These are phyloP conservation scores for Ceratobasidium sp. DNA, from an alignment of 1,284 basidiomycete genomes.

Conservation along the genomic window DNA sequence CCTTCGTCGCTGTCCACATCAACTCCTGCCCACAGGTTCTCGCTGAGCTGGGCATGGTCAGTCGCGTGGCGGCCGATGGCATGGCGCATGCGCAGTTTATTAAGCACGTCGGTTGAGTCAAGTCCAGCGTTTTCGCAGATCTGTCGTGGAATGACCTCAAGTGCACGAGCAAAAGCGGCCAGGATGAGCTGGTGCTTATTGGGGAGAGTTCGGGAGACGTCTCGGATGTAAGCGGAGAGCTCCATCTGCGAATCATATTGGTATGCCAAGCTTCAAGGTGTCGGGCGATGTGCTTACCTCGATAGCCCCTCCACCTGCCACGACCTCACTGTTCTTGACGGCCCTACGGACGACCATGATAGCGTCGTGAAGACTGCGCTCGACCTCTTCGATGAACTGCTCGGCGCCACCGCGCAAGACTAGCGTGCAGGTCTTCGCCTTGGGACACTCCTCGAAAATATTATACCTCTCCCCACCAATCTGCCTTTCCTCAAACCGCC, in stretches of 20 bases:
- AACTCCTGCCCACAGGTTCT: slow-evolving; percentile 87
- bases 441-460: slow-evolving; percentile 91
- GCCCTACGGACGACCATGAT: slow-evolving; percentile 99
- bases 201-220: slow-evolving; percentile 90
- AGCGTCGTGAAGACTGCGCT: slow-evolving; percentile 96
- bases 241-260: slow-evolving; percentile 78
- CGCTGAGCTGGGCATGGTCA: slow-evolving; percentile 53
- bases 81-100: slow-evolving; percentile 97
- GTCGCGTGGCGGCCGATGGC: slow-evolving; percentile 68
- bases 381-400: slow-evolving; percentile 99
- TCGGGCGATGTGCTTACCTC: slow-evolving; percentile 69
- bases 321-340: slow-evolving; percentile 94
- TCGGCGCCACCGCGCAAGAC: slow-evolving; percentile 96
- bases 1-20: slow-evolving; percentile 92
- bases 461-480: slow-evolving; percentile 99
- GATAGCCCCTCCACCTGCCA: slow-evolving; percentile 96
- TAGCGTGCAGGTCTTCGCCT: slow-evolving; percentile 98
- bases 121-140: slow-evolving; percentile 99
- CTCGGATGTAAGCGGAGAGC: slow-evolving; percentile 90
- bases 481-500: slow-evolving; percentile 92
- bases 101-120: slow-evolving; percentile 97
- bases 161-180: slow-evolving; percentile 94
- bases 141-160: slow-evolving; percentile 98
- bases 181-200: slow-evolving; percentile 97
- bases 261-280: slow-evolving; percentile 17